Conservation (phyloP, 2,329 filamentous ascomycete genomes). For the Paracorniculantispora psalliotae region DNA sequence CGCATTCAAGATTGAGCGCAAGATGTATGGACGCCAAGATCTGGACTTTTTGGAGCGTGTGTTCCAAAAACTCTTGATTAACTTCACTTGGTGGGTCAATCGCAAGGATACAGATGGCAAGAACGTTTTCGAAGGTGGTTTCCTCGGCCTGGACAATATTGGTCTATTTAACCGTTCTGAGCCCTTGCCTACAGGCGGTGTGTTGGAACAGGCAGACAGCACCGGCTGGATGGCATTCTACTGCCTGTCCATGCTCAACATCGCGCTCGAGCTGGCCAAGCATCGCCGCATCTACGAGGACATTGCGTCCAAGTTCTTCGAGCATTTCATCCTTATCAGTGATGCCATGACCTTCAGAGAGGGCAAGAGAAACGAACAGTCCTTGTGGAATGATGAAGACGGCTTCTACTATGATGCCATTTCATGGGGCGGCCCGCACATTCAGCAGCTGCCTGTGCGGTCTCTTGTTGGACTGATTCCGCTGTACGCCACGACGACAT, state of each 20-base stretch:
- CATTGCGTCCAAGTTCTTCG: slow-evolving; percentile 96
- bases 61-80: slow-evolving; percentile 91
- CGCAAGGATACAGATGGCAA: slow-evolving; percentile 92
- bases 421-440: slow-evolving; percentile 90
- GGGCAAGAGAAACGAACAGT: slow-evolving; percentile 67
- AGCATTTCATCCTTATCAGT: slow-evolving; percentile 96
- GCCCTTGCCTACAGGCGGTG: slow-evolving; percentile 86
- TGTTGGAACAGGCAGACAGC: slow-evolving; percentile 92
- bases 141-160: slow-evolving; percentile 94
- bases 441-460: slow-evolving; percentile 84
- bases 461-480: slow-evolving; percentile 93
- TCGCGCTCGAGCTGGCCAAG: slow-evolving; percentile 89
- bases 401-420: slow-evolving; percentile 99
- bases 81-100: slow-evolving; percentile 99
- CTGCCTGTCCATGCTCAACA: slow-evolving; percentile 94
- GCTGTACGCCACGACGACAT: slow-evolving; percentile 82
- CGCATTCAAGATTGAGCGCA: slow-evolving; percentile 96
- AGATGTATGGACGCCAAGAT: slow-evolving; percentile 92
- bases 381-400: slow-evolving; percentile 93
- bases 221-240: slow-evolving; percentile 99
- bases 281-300: slow-evolving; percentile 94
- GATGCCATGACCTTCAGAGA: slow-evolving; percentile 90
- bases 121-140: slow-evolving; percentile 95
- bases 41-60: slow-evolving; percentile 93
- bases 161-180: slow-evolving; percentile 96